phyloP scores from a whole-genome alignment of 306 rosid genomes.

The Comarum palustre region DNA sequence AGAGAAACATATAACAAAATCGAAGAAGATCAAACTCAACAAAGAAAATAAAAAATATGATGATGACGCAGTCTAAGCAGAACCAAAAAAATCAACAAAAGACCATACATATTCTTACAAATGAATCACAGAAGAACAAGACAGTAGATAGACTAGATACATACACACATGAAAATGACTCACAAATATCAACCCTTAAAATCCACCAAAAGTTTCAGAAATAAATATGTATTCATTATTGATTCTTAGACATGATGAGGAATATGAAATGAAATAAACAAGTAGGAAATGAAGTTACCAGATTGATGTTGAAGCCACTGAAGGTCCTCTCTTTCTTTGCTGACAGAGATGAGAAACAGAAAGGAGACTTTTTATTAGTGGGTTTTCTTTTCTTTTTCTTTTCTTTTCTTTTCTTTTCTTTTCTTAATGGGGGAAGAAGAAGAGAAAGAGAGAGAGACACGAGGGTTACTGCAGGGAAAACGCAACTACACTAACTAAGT shows the following conservation, averaged over 20 bases:
- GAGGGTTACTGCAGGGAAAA: background rate
- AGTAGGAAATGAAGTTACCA: constrained; percentile 11
- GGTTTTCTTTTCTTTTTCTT: background rate
- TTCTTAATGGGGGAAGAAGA: background rate
- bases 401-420: too few species aligned
- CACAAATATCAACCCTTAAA: background rate
- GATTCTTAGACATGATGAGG: background rate
- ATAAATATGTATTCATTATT: background rate
- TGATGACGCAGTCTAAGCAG: background rate
- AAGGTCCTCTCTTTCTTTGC: background rate
- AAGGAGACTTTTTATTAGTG: background rate
- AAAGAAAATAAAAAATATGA: background rate
- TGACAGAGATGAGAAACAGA: background rate
- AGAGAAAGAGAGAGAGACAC: background rate
- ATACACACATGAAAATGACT: background rate
- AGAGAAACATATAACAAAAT: background rate
- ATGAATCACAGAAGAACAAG: background rate
- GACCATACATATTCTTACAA: background rate
- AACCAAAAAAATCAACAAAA: background rate
- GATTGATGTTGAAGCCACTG: background rate
- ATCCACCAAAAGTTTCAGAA: background rate
- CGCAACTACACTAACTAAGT: background rate
- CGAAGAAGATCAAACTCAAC: background rate
- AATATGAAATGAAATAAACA: background rate
- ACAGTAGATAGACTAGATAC: background rate